These are phyloP conservation scores for Chamaenerion angustifolium DNA, from an alignment of 345 rosid genomes.

Conservation along the genomic window DNA sequence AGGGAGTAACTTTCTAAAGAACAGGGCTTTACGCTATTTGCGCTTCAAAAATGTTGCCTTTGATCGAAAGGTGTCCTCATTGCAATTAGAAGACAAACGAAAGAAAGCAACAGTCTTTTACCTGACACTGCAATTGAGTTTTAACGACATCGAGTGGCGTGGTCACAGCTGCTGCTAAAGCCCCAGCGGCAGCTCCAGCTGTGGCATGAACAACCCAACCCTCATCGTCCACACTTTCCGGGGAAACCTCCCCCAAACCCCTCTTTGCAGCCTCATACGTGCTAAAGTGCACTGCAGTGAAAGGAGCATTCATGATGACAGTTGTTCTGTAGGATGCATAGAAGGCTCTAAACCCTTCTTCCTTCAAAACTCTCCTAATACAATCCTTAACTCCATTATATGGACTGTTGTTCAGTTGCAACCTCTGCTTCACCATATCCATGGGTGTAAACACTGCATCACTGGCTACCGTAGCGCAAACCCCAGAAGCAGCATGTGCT, in stretches of 20 bases:
- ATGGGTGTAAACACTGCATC: conserved; percentile 92
- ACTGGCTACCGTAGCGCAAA: conserved; percentile 78
- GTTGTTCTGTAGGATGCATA: conserved; percentile 91
- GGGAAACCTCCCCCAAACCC: conserved; percentile 57
- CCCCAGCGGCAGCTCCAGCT: conserved; percentile 96
- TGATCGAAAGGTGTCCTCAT: too few species aligned
- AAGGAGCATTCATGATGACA: conserved; percentile 89
- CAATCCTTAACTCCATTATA: conserved; percentile 82
- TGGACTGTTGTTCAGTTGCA: conserved; percentile 42
- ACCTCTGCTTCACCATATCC: conserved; percentile 98
- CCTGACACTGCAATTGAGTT: conserved; percentile 58
- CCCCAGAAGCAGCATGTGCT: conserved; percentile 83
- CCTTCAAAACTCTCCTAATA: conserved; percentile 47
- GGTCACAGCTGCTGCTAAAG: conserved; percentile 62
- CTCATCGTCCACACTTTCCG: conserved; percentile 54
- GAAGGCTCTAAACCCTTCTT: conserved; percentile 75
- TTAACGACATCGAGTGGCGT: conserved; percentile 86
- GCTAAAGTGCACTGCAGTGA: conserved; percentile 73
- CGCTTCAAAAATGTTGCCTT: too few species aligned
- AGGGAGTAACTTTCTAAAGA: too few species aligned
- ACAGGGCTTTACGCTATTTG: too few species aligned
- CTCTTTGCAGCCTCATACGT: conserved; percentile 79
- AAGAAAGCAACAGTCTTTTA: too few species aligned
- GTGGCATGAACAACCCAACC: conserved; percentile 70
- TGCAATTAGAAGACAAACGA: too few species aligned